Percentiles rank a stretch among this genome's conserved stretches.
Evolutionary conservation across 345 rosid species (phyloP).

Genomic region (Pseudoturritis turrita): DNA sequence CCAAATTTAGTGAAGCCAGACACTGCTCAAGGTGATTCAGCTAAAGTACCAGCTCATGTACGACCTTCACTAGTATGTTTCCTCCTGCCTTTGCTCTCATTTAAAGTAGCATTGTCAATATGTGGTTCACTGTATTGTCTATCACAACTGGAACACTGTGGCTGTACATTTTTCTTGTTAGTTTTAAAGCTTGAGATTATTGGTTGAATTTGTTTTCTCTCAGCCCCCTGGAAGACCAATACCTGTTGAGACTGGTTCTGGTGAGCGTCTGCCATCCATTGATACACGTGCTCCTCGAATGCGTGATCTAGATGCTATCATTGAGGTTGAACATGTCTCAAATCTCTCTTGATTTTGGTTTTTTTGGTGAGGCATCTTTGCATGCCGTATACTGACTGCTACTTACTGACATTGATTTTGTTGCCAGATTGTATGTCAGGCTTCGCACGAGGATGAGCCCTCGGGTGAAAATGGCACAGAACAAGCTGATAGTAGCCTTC

Average conservation of each 20-base stretch:
- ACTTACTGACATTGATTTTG: slow-evolving; percentile 34
- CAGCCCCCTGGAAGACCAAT: slow-evolving; percentile 99
- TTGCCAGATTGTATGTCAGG: slow-evolving; percentile 82
- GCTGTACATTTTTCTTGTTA: background rate
- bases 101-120: slow-evolving; percentile 1
- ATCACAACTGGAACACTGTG: background rate
- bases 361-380: slow-evolving; percentile 6
- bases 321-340: slow-evolving; percentile 57
- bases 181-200: slow-evolving; percentile 8
- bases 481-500: slow-evolving; percentile 37
- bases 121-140: background rate
- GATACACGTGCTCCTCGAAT: slow-evolving; percentile 84
- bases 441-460: slow-evolving; percentile 36
- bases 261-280: slow-evolving; percentile 85
- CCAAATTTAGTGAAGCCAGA: slow-evolving; percentile 56
- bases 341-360: slow-evolving; percentile 14
- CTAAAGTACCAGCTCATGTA: slow-evolving; percentile 54
- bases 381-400: slow-evolving; percentile 12
- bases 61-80: slow-evolving; percentile 82
- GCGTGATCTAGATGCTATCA: slow-evolving; percentile 93
- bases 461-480: slow-evolving; percentile 25
- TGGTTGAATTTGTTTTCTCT: slow-evolving; percentile 17
- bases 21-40: slow-evolving; percentile 49
- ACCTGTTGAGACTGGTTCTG: slow-evolving; percentile 88
- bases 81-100: slow-evolving; percentile 1